Conservation (phyloP, 352 stramenopile species). For the Lagenidium sp. region DNA sequence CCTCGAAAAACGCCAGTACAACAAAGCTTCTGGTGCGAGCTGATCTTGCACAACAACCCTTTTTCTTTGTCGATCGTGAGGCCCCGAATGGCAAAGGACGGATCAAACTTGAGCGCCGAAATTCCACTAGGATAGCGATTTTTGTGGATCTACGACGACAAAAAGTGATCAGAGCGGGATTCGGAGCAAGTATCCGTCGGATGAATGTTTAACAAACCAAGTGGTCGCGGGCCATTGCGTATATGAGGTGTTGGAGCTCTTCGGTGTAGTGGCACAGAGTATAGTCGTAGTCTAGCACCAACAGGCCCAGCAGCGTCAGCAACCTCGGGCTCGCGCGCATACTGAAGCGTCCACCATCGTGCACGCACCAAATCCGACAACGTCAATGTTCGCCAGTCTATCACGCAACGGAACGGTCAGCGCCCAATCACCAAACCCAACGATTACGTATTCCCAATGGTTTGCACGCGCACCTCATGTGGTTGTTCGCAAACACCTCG, state of each 20-base stretch:
- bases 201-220: conserved; percentile 60
- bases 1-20: conserved; percentile 77
- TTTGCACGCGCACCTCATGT: conserved; percentile 30
- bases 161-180: too few species aligned
- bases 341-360: not conserved
- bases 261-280: conserved; percentile 91
- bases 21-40: conserved; percentile 89
- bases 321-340: not conserved
- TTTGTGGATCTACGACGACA: conserved; percentile 47
- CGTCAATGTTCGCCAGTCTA: conserved; percentile 56
- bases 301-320: not conserved
- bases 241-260: conserved; percentile 90
- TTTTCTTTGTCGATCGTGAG: conserved; percentile 92
- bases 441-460: too few species aligned
- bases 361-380: conserved; percentile 58
- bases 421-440: not conserved
- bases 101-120: conserved; percentile 69
- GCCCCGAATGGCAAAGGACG: conserved; percentile 87
- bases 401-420: too few species aligned
- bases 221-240: conserved; percentile 84
- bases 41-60: conserved; percentile 91
- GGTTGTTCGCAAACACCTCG: conserved; percentile 71
- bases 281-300: conserved; percentile 90
- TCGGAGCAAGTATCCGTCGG: too few species aligned
- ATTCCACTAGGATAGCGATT: conserved; percentile 84